Evolutionary conservation across 257 asterid species (phyloP).

Genomic region (Anisodus tanguticus): DNA sequence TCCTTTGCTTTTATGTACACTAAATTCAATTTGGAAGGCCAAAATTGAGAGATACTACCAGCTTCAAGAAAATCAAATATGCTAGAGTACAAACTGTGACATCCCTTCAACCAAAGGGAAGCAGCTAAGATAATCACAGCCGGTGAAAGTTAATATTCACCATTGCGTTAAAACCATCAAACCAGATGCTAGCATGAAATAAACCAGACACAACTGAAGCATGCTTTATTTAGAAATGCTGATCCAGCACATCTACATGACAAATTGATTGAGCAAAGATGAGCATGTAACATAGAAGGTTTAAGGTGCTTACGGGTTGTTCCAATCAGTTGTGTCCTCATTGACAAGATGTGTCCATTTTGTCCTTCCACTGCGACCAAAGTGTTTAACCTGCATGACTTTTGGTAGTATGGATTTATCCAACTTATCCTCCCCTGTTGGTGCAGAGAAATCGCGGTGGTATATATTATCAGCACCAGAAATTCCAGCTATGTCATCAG

Average conservation of each 20-base stretch:
- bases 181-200: not conserved
- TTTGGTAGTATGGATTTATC: constrained; percentile 84
- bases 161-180: not conserved
- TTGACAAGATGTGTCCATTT: constrained; percentile 97
- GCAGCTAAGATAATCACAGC: not conserved
- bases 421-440: constrained; percentile 95
- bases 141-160: not conserved
- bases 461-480: constrained; percentile 59
- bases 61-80: not conserved
- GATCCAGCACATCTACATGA: not conserved
- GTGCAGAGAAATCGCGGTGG: constrained; percentile 82
- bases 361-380: constrained; percentile 96
- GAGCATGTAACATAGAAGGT: not conserved
- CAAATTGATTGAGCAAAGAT: not conserved
- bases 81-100: constrained; percentile 10
- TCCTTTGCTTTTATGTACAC: not conserved
- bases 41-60: not conserved
- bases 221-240: not conserved
- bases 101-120: constrained; percentile 17
- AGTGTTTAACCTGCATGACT: constrained; percentile 97
- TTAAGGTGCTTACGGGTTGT: constrained; percentile 68
- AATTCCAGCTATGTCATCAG: constrained; percentile 75
- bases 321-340: constrained; percentile 98
- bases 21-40: not conserved
- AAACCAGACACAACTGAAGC: not conserved